phyloP scores from a whole-genome alignment of 768 basidiomycete species.

The Podaxis sp. region DNA sequence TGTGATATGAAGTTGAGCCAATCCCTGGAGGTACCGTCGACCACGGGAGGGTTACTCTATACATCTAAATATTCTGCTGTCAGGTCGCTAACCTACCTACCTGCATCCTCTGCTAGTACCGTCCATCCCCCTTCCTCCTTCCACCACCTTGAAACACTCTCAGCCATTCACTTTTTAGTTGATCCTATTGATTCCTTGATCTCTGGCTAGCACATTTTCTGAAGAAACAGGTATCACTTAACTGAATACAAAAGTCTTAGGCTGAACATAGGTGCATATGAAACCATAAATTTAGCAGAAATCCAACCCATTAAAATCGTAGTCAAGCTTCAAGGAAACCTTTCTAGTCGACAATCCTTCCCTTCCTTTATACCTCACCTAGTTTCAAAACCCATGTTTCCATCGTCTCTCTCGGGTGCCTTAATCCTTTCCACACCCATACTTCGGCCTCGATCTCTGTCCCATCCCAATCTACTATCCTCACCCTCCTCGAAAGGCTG shows the following conservation, averaged over 20 bases:
- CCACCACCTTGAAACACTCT: not conserved
- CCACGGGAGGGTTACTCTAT: too few species aligned
- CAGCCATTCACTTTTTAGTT: not conserved
- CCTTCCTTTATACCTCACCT: not conserved
- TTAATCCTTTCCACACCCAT: constrained; percentile 1
- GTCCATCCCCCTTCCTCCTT: not conserved
- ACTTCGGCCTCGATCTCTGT: not conserved
- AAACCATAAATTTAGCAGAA: too few species aligned
- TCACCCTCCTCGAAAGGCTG: not conserved
- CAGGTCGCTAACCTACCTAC: too few species aligned
- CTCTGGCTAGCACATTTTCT: not conserved
- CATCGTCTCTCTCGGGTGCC: not conserved
- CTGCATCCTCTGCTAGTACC: too few species aligned
- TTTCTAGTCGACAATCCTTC: not conserved
- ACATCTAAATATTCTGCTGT: too few species aligned
- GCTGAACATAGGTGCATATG: too few species aligned
- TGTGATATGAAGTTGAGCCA: too few species aligned
- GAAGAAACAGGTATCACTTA: too few species aligned
- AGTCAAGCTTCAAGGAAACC: not conserved
- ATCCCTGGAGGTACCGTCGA: too few species aligned
- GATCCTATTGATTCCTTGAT: not conserved
- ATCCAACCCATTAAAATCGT: not conserved
- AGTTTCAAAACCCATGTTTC: not conserved
- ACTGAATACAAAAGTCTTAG: too few species aligned
- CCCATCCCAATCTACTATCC: not conserved